phyloP scores from a whole-genome alignment of 2,329 filamentous ascomycete genomes.

The Phoma sp. region DNA sequence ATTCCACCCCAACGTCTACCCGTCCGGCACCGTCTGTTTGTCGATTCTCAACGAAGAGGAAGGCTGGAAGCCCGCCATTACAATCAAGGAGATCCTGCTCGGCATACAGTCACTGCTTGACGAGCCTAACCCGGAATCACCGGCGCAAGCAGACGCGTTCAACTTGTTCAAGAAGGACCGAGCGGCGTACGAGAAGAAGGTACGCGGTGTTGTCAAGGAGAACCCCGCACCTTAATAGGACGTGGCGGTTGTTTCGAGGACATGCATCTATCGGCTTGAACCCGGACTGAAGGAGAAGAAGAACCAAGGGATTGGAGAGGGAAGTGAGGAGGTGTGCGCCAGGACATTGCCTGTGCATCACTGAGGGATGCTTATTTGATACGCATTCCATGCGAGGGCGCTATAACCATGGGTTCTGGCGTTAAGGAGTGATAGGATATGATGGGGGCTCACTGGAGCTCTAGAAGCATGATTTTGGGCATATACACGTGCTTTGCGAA shows the following conservation, averaged over 20 bases:
- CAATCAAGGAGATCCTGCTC: constrained; percentile 94
- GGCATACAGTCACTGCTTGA: constrained; percentile 96
- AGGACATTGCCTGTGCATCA: neutral
- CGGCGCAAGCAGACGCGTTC: constrained; percentile 96
- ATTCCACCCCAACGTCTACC: constrained; percentile 98
- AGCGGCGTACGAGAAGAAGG: constrained; percentile 84
- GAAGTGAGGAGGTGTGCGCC: neutral
- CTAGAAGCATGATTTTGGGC: constrained; percentile 1
- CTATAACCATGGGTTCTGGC: constrained; percentile 14
- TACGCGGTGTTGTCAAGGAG: constrained; percentile 85
- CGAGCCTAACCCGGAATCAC: constrained; percentile 95
- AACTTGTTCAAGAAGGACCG: constrained; percentile 94
- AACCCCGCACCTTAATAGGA: constrained; percentile 74
- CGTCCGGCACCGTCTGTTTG: constrained; percentile 94
- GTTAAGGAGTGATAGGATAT: constrained; percentile 15
- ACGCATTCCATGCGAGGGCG: neutral
- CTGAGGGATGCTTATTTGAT: neutral
- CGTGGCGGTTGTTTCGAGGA: neutral
- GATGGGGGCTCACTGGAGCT: constrained; percentile 1
- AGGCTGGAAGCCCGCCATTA: constrained; percentile 98
- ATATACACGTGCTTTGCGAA: neutral
- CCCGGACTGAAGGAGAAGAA: neutral
- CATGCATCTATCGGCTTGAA: neutral
- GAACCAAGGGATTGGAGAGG: neutral
- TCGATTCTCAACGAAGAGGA: constrained; percentile 98